A percentile compares a stretch with the other conserved stretches of the same genome.
Conservation (phyloP, 179 eudicot genomes). For the Silene noctiflora region DNA sequence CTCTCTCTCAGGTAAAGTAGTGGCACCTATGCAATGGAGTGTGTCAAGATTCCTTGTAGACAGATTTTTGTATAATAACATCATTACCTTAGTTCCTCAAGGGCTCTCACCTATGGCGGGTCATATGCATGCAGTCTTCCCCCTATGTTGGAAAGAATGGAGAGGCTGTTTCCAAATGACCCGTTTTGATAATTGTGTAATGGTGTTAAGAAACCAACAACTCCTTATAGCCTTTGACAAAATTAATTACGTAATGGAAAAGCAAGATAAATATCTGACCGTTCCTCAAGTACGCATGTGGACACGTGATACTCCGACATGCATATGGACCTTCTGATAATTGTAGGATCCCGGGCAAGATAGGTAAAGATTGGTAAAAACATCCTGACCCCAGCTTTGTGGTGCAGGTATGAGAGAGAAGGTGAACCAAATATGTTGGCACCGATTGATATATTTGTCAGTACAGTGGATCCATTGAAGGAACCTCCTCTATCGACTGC, state of each 20-base stretch:
- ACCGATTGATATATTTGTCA: slow-evolving; percentile 81
- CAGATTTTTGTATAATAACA: background rate
- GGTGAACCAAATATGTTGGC: slow-evolving; percentile 84
- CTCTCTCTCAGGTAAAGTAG: slow-evolving; percentile 76
- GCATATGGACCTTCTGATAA: background rate
- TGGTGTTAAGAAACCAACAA: no score
- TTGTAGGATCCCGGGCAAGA: background rate
- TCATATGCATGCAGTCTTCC: no score
- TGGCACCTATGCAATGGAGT: background rate
- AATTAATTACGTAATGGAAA: no score
- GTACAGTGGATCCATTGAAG: slow-evolving; percentile 96
- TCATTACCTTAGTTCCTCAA: background rate
- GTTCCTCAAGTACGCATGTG: no score
- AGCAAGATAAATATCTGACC: no score
- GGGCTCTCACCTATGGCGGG: no score
- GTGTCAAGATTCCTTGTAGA: background rate
- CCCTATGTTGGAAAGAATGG: no score
- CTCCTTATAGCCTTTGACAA: no score
- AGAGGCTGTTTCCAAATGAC: no score
- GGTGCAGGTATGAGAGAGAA: slow-evolving; percentile 83
- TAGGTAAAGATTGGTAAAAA: background rate
- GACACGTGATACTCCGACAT: background rate
- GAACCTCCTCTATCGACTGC: slow-evolving; percentile 89
- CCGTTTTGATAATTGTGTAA: background rate
- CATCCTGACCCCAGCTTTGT: slow-evolving; percentile 21